Percentiles rank a stretch among this genome's conserved stretches.
Conservation (phyloP, 2,329 filamentous ascomycete genomes). For the Hymenoscyphus occultus region DNA sequence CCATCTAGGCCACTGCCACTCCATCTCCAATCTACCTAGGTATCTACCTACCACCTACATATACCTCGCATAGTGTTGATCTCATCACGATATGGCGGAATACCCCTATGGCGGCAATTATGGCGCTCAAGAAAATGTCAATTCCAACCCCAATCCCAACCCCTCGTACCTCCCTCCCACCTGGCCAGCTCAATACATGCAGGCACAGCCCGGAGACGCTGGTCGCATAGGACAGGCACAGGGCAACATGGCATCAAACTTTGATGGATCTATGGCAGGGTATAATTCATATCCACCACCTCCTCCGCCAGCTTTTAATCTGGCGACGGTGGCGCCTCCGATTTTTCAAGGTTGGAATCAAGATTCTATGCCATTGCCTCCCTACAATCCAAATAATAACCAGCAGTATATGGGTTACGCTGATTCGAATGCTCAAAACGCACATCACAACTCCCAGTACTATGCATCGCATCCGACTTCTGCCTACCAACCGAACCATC, state of each 20-base stretch:
- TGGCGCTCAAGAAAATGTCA: conserved; percentile 28
- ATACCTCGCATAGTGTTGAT: background rate
- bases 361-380: conserved; percentile 27
- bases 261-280: conserved; percentile 31
- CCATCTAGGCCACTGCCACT: background rate
- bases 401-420: conserved; percentile 23
- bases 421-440: conserved; percentile 12
- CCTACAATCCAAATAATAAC: conserved; percentile 23
- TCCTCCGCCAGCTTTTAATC: conserved; percentile 28
- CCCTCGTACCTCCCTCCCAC: conserved; percentile 30
- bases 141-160: conserved; percentile 3
- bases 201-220: conserved; percentile 18
- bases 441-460: conserved; percentile 23
- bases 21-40: background rate
- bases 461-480: conserved; percentile 19
- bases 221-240: conserved; percentile 26
- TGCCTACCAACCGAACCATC: conserved; percentile 24
- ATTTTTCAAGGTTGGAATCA: conserved; percentile 36
- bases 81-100: conserved; percentile 42
- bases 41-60: too few relatives aligned
- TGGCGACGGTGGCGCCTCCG: conserved; percentile 29
- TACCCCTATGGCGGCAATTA: conserved; percentile 43
- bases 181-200: conserved; percentile 30
- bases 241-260: conserved; percentile 26
- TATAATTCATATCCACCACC: conserved; percentile 27